Evolutionary conservation across 2,329 filamentous ascomycete species (phyloP), one percentile per base, ranked within the genome.

Genomic region (Alternaria brassicae): DNA sequence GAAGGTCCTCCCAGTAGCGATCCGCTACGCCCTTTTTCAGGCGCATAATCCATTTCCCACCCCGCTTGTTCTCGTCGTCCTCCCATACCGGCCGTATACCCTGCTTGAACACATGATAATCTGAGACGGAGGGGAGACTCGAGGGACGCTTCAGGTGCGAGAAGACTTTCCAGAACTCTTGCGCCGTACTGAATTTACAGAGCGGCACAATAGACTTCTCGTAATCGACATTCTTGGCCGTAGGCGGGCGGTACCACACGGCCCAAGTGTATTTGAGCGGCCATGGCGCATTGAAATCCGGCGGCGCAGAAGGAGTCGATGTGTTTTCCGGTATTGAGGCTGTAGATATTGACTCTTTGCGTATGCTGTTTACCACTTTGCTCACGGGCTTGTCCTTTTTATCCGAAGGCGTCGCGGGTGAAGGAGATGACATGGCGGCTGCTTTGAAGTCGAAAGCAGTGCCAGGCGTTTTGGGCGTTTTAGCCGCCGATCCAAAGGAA

Each of bases 61-160:
- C 95, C 68, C 89, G 90, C 79, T 92, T 95, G 81, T 99, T 99
- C 77, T 96, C 92, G 45, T 97, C 93, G 70, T 99, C 95, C 79
- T 99, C 95, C 95, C 95, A 99, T 70, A 99, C 95, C 21, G 95
- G 95, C 61, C 95, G 89, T 62, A 99, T 93, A 54, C 93, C 94
- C 75, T 95, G 93, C 80, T 95, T 96, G 84, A 99, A 99, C 60
- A 99, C 89, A 77, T 99, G 95, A 76, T 97, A 99, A 80, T 99
- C 95, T 23, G 93, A 97, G 28, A 98, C 94, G 4, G 94, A 89
- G 6, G 94, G 94, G 58, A 99, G 84, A 32, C 86, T 83, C 34
- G 93, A 98, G 2, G 96, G 95, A 27, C 91, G 88, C 81, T 96
- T 96, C 47, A 99, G 85, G 78, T 98, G 93, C 54, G 86, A 84